phyloP scores from a whole-genome alignment of 2,329 filamentous ascomycete genomes.

The Lachnellula cervina region DNA sequence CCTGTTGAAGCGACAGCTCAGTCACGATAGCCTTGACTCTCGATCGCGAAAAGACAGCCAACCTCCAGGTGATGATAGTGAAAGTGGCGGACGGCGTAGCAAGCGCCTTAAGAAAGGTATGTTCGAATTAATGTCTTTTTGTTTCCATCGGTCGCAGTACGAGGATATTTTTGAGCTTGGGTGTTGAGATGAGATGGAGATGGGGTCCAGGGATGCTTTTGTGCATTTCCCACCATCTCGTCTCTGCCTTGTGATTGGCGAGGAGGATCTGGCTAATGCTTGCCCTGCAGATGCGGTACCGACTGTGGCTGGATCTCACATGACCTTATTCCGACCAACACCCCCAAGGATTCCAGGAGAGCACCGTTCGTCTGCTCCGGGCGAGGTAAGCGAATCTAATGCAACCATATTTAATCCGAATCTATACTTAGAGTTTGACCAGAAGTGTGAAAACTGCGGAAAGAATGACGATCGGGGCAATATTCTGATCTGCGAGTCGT shows the following conservation, averaged over 20 bases:
- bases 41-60: slow-evolving; percentile 26
- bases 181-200: not conserved
- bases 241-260: slow-evolving; percentile 21
- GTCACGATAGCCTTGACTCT: slow-evolving; percentile 44
- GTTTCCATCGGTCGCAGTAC: slow-evolving; percentile 1
- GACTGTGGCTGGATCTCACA: slow-evolving; percentile 92
- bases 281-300: slow-evolving; percentile 55
- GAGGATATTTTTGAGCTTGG: slow-evolving; percentile 2
- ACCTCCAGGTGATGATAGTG: slow-evolving; percentile 41
- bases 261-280: slow-evolving; percentile 33
- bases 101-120: slow-evolving; percentile 88
- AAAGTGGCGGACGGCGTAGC: slow-evolving; percentile 71
- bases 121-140: slow-evolving; percentile 21
- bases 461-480: slow-evolving; percentile 67
- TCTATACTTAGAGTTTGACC: slow-evolving; percentile 28
- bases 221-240: slow-evolving; percentile 13
- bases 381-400: slow-evolving; percentile 51
- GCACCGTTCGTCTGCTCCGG: slow-evolving; percentile 34
- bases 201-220: slow-evolving; percentile 16
- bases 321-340: slow-evolving; percentile 86
- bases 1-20: slow-evolving; percentile 70
- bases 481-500: slow-evolving; percentile 83
- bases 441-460: slow-evolving; percentile 84
- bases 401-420: slow-evolving; percentile 38
- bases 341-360: slow-evolving; percentile 61